phyloP scores from a whole-genome alignment of 257 asterid species.

The Solanum infundibuliforme region DNA sequence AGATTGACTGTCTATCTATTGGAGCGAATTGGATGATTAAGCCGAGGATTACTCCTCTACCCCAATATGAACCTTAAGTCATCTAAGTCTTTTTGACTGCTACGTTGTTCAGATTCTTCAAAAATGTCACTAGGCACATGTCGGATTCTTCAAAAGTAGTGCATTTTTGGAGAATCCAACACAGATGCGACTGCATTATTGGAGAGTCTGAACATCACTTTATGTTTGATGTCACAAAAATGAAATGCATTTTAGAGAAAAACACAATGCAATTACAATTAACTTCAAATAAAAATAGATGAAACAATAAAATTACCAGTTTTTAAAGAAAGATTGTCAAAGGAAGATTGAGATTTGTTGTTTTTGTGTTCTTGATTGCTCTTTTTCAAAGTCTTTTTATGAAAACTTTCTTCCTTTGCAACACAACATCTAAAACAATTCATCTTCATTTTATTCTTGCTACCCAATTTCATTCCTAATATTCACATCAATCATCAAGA shows the following conservation, averaged over 20 bases:
- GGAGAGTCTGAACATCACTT: not conserved
- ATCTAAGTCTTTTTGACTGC: not conserved
- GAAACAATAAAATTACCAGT: slow-evolving; percentile 27
- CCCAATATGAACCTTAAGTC: not conserved
- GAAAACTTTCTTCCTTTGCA: not conserved
- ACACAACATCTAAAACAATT: slow-evolving; percentile 7
- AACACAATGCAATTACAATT: not conserved
- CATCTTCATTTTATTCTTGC: not conserved
- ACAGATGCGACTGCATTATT: not conserved
- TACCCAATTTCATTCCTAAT: not conserved
- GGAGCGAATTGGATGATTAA: too few relatives aligned
- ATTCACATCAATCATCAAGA: not conserved
- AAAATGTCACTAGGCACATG: not conserved
- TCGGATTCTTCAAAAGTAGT: not conserved
- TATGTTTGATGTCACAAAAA: not conserved
- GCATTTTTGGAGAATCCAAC: not conserved
- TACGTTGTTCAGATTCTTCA: not conserved
- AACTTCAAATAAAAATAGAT: not conserved
- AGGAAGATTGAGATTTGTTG: slow-evolving; percentile 31
- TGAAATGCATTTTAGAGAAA: too few relatives aligned
- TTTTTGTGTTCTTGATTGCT: slow-evolving; percentile 19
- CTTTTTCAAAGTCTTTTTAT: slow-evolving; percentile 16
- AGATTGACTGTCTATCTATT: too few relatives aligned
- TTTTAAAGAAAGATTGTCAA: slow-evolving; percentile 41
- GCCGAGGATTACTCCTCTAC: too few relatives aligned